Conservation (phyloP, 2,329 filamentous ascomycete species). For the Monosporascus sp. region DNA sequence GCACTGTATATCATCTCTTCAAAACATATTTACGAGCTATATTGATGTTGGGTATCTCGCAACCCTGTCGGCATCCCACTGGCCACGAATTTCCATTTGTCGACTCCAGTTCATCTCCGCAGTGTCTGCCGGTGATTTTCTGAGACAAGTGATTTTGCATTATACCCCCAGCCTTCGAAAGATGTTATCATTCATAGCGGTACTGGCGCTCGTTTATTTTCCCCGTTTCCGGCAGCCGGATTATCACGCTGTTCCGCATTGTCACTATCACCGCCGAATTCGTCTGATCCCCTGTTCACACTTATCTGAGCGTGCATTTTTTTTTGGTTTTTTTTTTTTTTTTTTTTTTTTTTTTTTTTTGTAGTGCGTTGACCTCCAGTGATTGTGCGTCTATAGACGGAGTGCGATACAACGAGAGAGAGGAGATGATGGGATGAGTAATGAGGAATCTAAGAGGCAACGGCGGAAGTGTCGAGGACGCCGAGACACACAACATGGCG, state of each 20-base stretch:
- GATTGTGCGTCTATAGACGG: not conserved
- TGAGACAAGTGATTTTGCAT: conserved; percentile 23
- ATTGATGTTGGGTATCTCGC: too few relatives aligned
- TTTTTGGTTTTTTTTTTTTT: too few relatives aligned
- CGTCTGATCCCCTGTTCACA: too few relatives aligned
- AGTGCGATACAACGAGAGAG: not conserved
- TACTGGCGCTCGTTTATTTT: conserved; percentile 16
- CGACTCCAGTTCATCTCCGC: not conserved
- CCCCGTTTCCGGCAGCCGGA: conserved; percentile 2
- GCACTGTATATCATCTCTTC: too few relatives aligned
- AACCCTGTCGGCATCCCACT: too few relatives aligned
- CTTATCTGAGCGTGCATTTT: too few relatives aligned
- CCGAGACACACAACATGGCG: too few relatives aligned
- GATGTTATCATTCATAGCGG: conserved; percentile 19
- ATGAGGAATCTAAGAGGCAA: not conserved
- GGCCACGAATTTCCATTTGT: not conserved
- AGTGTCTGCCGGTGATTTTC: conserved; percentile 11
- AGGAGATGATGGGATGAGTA: not conserved
- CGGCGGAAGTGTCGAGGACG: too few relatives aligned
- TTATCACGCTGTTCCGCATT: not conserved
- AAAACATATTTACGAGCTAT: too few relatives aligned
- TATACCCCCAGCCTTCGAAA: conserved; percentile 24
- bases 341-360: too few relatives aligned
- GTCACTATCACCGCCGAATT: too few relatives aligned
- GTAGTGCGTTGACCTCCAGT: too few relatives aligned